A percentile compares a stretch with the other conserved stretches of the same genome.
phyloP scores from a whole-genome alignment of 306 rosid genomes.

The Lathyrus tuberosus region DNA sequence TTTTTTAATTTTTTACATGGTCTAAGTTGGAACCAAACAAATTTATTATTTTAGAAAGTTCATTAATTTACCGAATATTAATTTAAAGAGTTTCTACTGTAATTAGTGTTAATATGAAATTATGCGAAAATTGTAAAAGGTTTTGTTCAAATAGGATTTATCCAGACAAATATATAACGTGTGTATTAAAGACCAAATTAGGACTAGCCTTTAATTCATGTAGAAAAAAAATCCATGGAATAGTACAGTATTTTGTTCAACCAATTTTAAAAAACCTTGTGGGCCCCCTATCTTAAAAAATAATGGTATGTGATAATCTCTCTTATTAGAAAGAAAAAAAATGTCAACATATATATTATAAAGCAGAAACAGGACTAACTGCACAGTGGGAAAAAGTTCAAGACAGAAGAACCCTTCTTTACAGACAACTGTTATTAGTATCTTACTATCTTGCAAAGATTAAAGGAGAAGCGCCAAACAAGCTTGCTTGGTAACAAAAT shows the following conservation, averaged over 20 bases:
- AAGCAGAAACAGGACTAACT: conserved; percentile 30
- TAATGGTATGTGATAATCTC: not conserved
- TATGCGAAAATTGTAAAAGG: too few species aligned
- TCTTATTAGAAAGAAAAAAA: conserved; percentile 9
- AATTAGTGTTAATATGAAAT: too few species aligned
- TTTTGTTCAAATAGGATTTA: too few species aligned
- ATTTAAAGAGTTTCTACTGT: too few species aligned
- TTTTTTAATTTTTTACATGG: too few species aligned
- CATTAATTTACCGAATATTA: too few species aligned
- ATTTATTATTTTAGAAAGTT: too few species aligned
- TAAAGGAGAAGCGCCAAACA: not conserved
- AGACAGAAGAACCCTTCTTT: conserved; percentile 10
- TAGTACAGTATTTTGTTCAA: not conserved
- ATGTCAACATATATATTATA: conserved; percentile 1
- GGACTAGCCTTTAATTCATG: not conserved
- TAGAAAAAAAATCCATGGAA: not conserved
- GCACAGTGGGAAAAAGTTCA: conserved; percentile 19
- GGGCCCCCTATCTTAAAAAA: not conserved
- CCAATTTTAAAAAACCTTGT: not conserved
- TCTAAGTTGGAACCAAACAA: too few species aligned
- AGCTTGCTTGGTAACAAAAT: conserved; percentile 22
- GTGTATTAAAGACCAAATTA: too few species aligned
- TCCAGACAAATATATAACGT: too few species aligned
- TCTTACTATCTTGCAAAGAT: not conserved
- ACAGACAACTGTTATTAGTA: not conserved